Conservation (phyloP, 2,329 filamentous ascomycete genomes). For the Aspergillus sclerotialis region DNA sequence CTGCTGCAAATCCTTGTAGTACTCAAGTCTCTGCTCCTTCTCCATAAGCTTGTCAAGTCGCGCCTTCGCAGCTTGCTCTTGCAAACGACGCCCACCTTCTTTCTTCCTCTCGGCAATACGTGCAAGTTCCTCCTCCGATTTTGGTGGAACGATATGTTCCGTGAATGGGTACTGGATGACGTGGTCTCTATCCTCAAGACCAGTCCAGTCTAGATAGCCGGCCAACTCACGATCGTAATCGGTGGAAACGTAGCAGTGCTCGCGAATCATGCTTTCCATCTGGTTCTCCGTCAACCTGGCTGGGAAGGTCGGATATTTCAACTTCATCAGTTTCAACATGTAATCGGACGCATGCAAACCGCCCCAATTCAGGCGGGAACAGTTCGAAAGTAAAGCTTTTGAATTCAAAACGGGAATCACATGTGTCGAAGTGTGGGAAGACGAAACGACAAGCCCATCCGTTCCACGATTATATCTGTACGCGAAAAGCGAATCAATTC, state of each 20-base stretch:
- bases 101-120: constrained; percentile 88
- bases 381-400: constrained; percentile 76
- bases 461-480: constrained; percentile 86
- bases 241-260: constrained; percentile 83
- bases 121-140: constrained; percentile 89
- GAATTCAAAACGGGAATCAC: constrained; percentile 86
- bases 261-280: constrained; percentile 75
- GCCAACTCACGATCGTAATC: constrained; percentile 75
- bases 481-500: constrained; percentile 93
- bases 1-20: constrained; percentile 76
- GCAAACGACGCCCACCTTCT: constrained; percentile 81
- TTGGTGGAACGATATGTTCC: constrained; percentile 82
- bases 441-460: constrained; percentile 83
- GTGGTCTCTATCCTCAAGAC: constrained; percentile 79
- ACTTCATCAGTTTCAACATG: constrained; percentile 74
- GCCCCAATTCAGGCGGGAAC: constrained; percentile 90
- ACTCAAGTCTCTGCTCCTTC: constrained; percentile 92
- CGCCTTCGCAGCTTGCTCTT: constrained; percentile 97
- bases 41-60: constrained; percentile 88
- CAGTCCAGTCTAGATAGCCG: constrained; percentile 80
- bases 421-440: constrained; percentile 89
- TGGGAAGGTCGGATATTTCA: constrained; percentile 88
- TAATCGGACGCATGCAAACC: constrained; percentile 87
- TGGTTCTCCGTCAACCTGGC: constrained; percentile 81
- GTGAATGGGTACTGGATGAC: constrained; percentile 91